These are phyloP conservation scores for Daldinia sp. DNA, from an alignment of 2,329 filamentous ascomycete genomes.

Conservation along the genomic window DNA sequence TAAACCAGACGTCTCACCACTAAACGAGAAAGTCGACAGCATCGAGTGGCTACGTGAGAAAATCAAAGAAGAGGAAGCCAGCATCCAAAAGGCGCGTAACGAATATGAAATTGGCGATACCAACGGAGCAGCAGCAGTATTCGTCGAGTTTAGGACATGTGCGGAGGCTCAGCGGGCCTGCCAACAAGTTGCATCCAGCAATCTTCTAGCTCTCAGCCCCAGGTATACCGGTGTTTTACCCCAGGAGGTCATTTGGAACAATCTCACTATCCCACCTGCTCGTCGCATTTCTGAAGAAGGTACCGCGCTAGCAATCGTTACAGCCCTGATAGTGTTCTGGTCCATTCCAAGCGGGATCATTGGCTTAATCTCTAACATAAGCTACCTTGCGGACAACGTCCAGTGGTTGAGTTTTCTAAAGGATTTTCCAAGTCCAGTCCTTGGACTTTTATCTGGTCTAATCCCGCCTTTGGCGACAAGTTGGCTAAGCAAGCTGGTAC, in stretches of 20 bases:
- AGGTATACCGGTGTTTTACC: slow-evolving; percentile 71
- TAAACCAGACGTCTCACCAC: slow-evolving; percentile 66
- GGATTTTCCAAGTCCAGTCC: slow-evolving; percentile 71
- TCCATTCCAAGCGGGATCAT: slow-evolving; percentile 78
- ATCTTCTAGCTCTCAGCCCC: slow-evolving; percentile 39
- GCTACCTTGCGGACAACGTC: slow-evolving; percentile 69
- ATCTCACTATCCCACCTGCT: slow-evolving; percentile 62
- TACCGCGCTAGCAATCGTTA: slow-evolving; percentile 72
- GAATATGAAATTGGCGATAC: slow-evolving; percentile 33
- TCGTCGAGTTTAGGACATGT: slow-evolving; percentile 88
- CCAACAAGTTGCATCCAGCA: slow-evolving; percentile 57
- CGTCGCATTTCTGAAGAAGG: slow-evolving; percentile 49
- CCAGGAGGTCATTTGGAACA: slow-evolving; percentile 85
- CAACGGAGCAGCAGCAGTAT: slow-evolving; percentile 71
- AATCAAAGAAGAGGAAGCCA: slow-evolving; percentile 55
- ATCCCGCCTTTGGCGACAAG: slow-evolving; percentile 82
- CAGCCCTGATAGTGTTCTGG: slow-evolving; percentile 85
- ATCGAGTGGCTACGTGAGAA: slow-evolving; percentile 83
- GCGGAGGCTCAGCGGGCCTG: slow-evolving; percentile 85
- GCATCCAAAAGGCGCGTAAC: slow-evolving; percentile 53
- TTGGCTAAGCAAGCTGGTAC: slow-evolving; percentile 83
- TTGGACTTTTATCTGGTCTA: slow-evolving; percentile 83
- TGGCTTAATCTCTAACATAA: slow-evolving; percentile 84
- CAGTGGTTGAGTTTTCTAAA: slow-evolving; percentile 78
- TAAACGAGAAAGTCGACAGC: slow-evolving; percentile 84